These are phyloP conservation scores for Hericium alpestre DNA, from an alignment of 768 basidiomycete species.

Conservation along the genomic window DNA sequence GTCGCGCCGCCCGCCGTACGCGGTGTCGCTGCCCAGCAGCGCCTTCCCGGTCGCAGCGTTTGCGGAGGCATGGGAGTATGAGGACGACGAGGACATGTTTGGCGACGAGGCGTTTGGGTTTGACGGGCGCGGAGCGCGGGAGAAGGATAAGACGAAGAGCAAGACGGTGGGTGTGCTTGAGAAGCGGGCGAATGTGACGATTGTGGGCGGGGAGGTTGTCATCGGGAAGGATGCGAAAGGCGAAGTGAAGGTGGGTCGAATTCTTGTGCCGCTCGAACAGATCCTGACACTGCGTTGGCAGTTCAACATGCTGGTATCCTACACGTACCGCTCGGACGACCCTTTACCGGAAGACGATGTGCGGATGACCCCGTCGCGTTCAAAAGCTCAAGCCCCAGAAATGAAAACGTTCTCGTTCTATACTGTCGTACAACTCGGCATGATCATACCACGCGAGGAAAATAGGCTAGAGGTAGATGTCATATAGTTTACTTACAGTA, in stretches of 20 bases:
- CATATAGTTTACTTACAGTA: neutral
- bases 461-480: conserved; percentile 13
- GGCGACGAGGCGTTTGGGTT: conserved; percentile 31
- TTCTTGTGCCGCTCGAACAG: neutral
- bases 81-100: conserved; percentile 84
- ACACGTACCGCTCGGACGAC: conserved; percentile 90
- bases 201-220: conserved; percentile 82
- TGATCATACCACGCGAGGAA: conserved; percentile 54
- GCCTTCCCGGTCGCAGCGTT: conserved; percentile 81
- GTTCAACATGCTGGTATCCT: conserved; percentile 92
- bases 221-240: conserved; percentile 73
- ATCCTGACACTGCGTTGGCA: conserved; percentile 22
- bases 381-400: conserved; percentile 44
- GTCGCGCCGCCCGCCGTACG: conserved; percentile 62
- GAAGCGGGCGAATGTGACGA: conserved; percentile 79
- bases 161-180: conserved; percentile 77
- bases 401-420: conserved; percentile 88
- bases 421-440: conserved; percentile 70
- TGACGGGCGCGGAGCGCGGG: conserved; percentile 22
- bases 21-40: conserved; percentile 65
- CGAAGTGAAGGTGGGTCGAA: conserved; percentile 58
- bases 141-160: conserved; percentile 35
- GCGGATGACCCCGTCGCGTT: conserved; percentile 24
- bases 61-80: conserved; percentile 97
- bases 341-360: conserved; percentile 52